These are phyloP conservation scores for Posidonia oceanica DNA, from an alignment of 116 monocot genomes.

Conservation along the genomic window DNA sequence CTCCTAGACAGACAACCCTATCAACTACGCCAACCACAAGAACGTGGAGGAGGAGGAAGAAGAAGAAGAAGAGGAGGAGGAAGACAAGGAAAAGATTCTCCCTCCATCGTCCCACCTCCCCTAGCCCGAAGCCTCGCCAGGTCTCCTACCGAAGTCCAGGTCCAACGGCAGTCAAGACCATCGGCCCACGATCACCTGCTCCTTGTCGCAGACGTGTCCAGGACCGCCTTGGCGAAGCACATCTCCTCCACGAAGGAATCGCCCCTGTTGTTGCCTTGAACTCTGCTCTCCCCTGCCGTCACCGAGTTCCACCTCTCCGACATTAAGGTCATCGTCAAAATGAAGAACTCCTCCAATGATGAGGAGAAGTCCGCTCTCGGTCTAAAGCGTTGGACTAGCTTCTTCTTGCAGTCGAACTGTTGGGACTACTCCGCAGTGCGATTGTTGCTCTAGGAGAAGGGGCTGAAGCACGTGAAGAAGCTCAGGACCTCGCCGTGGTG, in stretches of 20 bases:
- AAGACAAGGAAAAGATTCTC: not conserved
- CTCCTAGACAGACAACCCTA: too few species aligned
- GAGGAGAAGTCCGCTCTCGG: not conserved
- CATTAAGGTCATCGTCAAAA: conserved; percentile 60
- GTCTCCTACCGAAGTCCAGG: conserved; percentile 9
- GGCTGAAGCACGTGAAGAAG: conserved; percentile 58
- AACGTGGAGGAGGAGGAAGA: too few species aligned
- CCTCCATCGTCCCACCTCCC: conserved; percentile 32
- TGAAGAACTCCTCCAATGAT: conserved; percentile 11
- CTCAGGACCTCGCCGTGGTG: too few species aligned
- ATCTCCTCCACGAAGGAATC: conserved; percentile 23
- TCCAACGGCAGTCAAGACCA: conserved; percentile 5
- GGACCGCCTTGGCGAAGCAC: conserved; percentile 18
- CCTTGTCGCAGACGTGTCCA: conserved; percentile 17
- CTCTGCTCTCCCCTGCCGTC: not conserved
- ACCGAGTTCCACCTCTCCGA: conserved; percentile 65
- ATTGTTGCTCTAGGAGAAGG: conserved; percentile 45
- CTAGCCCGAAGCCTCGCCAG: conserved; percentile 52
- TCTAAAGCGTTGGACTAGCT: conserved; percentile 44
- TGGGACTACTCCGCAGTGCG: conserved; percentile 78
- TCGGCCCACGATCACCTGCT: not conserved
- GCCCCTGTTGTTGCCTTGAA: not conserved
- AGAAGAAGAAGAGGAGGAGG: not conserved
- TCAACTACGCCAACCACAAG: too few species aligned
- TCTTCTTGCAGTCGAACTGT: conserved; percentile 88